Evolutionary conservation across 1,139 yeast species (phyloP).

Genomic region (Candida labiduridarum): DNA sequence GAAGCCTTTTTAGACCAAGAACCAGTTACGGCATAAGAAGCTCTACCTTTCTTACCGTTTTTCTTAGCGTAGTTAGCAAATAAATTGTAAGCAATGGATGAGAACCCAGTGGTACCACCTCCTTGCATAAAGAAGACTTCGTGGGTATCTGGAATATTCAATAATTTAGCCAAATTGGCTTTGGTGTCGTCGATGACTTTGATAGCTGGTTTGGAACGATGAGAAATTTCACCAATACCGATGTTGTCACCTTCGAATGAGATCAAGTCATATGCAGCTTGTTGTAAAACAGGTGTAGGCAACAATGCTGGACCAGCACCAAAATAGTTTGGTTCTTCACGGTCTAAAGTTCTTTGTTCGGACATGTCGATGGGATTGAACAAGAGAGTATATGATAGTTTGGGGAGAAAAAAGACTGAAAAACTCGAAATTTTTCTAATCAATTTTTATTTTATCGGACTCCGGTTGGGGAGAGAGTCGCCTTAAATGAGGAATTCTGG

Average conservation of each 20-base stretch:
- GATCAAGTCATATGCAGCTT: constrained; percentile 83
- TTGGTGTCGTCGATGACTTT: constrained; percentile 79
- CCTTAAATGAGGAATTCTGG: background rate
- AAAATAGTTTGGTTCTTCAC: constrained; percentile 81
- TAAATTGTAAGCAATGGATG: constrained; percentile 82
- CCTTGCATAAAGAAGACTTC: constrained; percentile 96
- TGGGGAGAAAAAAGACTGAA: background rate
- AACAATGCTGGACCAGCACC: constrained; percentile 98
- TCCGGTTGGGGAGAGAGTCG: background rate
- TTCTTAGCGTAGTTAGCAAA: constrained; percentile 71
- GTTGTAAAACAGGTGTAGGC: constrained; percentile 80
- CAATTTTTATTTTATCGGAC: background rate
- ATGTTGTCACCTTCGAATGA: constrained; percentile 68
- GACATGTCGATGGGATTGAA: constrained; percentile 5
- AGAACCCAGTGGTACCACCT: constrained; percentile 96
- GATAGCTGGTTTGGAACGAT: constrained; percentile 83
- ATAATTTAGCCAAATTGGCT: constrained; percentile 58
- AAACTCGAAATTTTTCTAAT: background rate
- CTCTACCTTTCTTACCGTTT: constrained; percentile 73
- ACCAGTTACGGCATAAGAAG: constrained; percentile 89
- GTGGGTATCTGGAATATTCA: constrained; percentile 84
- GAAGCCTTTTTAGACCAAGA: constrained; percentile 88
- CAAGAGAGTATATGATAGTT: no score
- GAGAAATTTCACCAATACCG: constrained; percentile 95
- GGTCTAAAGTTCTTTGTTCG: constrained; percentile 36